Percentiles rank a stretch among this genome's conserved stretches.
Conservation (phyloP, 176 grass and related monocot species). For the Bolboschoenus planiculmis region DNA sequence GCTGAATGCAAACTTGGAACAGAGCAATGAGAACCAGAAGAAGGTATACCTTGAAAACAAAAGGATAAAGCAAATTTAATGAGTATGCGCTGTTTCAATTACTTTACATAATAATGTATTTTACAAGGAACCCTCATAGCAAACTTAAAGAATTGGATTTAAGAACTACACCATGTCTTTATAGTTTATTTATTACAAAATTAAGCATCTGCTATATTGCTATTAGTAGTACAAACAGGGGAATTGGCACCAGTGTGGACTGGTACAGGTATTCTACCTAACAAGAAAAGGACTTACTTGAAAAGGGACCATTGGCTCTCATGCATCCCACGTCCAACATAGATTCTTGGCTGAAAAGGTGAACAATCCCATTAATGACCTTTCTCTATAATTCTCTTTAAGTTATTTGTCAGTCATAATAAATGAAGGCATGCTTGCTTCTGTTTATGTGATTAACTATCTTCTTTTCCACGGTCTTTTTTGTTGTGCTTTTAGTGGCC, state of each 20-base stretch:
- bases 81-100: background rate
- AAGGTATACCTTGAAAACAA: conserved; percentile 66
- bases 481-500: background rate
- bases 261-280: background rate
- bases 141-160: background rate
- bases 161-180: background rate
- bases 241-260: background rate
- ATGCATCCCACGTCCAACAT: conserved; percentile 98
- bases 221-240: background rate
- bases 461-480: background rate
- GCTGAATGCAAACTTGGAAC: conserved; percentile 83
- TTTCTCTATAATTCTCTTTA: background rate
- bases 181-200: background rate
- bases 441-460: conserved; percentile 6
- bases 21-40: conserved; percentile 80
- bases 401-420: conserved; percentile 2
- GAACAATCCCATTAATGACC: background rate
- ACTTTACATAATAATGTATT: background rate
- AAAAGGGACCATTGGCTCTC: conserved; percentile 81
- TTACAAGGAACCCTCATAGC: background rate
- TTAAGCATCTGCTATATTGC: background rate
- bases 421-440: background rate
- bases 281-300: conserved; percentile 59
- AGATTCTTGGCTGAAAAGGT: conserved; percentile 74
- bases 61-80: conserved; percentile 15